Evolutionary conservation across 805 yeast species (phyloP), one percentile per base, ranked within the genome.

Genomic region (Yueomyces sp.): DNA sequence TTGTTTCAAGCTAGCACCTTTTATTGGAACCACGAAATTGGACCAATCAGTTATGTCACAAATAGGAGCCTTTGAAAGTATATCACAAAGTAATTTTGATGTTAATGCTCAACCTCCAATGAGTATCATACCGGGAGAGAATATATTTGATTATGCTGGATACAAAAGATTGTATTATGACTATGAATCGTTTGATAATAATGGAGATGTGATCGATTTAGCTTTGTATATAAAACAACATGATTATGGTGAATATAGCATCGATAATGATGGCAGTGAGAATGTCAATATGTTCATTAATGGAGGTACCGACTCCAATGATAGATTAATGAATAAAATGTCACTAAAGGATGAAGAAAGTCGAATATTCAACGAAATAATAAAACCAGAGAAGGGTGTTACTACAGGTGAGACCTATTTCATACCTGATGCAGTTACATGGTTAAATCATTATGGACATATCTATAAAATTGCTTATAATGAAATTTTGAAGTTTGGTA

Each of bases 391-490:
- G 9, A 9, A 30, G 6, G 33, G 9, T 30, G 2, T 6, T 30
- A 6, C 33, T 9, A 6, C 9, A 30, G 9, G 9, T 6, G 33
- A 30, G 9, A 6, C 33, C 6, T 30, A 9, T 9, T 30, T 30
- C 9, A 9, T 30, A 1, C 65, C 83, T 45, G 94, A 83, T 60
- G 81, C 92, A 2, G 82, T 83, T 49, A 76, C 81, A 45, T 83
- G 90, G 88, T 64, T 83, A 49, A 81, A 81, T 52, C 88, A 81
- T 54, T 81, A 86, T 57, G 94, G 90, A 2, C 70, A 81, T 47
- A 68, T 83, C 26, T 83, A 71, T 63, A 83, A 83, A 56, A 75
- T 85, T 50, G 72, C 81, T 9, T 68, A 79, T 32, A 74, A 74
- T 50, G 70, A 69, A 11, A 73, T 81, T 3, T 69, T 83, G 47